Evolutionary conservation across 1,284 basidiomycete species (phyloP), one percentile per base, ranked within the genome.

Genomic region (Cystobasidiaceae sp.): DNA sequence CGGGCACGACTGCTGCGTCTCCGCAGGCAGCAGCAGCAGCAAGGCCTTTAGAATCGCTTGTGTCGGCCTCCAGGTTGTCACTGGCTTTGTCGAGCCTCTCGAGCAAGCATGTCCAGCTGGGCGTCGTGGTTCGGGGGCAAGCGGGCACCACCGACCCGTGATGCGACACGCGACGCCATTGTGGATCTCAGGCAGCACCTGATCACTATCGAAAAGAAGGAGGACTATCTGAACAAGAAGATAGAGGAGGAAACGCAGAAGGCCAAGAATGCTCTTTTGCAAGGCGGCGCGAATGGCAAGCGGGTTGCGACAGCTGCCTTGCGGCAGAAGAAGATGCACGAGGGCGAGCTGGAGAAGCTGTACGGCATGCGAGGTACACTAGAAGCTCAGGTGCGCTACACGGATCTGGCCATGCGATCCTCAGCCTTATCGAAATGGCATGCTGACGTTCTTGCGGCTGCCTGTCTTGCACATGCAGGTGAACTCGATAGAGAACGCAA

Each of bases 161-260:
- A 75, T 64, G 69, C 69, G 34, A 77, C 79, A 6, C 71, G 77
- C 37, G 78, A 79, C 60, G 77, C 79, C 58, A 80, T 80, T 69
- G 77, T 80, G 27, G 77, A 78, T 30, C 70, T 80, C 55, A 25
- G 74, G 71, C 68, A 75, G 70, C 78, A 79, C 74, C 72, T 80
- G 54, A 85, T 93, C 78, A 89, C 97, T 86, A 86, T 98, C 72
- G 93, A 97, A 83, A 99, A 97, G 90, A 97, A 97, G 82, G 96
- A 98, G 81, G 93, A 97, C 78, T 83, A 90, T 78, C 81, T 97
- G 70, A 87, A 89, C 82, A 93, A 90, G 83, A 93, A 96, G 86
- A 92, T 98, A 72, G 92, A 96, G 44, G 93, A 97, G 69, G 94
- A 97, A 77, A 74, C 86, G 73, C 86, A 86, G 82, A 96, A 93